Evolutionary conservation across 163 green algal genomes (phyloP), one percentile per base, ranked within the genome.

Genomic region (Chlamydomonas reinhardtii): DNA sequence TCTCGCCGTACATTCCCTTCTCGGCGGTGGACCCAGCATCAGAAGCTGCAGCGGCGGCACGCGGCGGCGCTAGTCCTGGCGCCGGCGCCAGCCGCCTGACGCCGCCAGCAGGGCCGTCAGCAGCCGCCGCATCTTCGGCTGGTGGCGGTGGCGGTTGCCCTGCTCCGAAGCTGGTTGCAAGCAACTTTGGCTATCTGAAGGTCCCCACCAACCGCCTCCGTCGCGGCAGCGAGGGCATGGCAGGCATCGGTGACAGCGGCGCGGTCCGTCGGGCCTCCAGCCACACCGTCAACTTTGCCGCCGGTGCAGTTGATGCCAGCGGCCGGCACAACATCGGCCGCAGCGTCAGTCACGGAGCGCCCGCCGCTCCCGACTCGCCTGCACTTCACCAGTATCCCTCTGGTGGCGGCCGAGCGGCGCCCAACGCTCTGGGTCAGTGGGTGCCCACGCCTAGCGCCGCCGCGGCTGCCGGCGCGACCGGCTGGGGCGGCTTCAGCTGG

Each of bases 1-100:
- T 25, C 2, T 84, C 77, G 48, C 77, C 77, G 17, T 84, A 76
- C 65, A 84, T 85, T 24, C 68, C 79, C 29, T 78, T 85, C 69
- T 61, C 79, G 54, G 24, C 68, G 4, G 66, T 85, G 32, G 79
- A 85, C 48, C 77, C 77, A 22, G 64, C n/a, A 11, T 84, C 77
- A 20, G 66, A 84, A 15, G 77, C 77, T 5, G 77, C 77, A 0
- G 65, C 64, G 32, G 69, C 74, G 22, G 79, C 79, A 19, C 79
- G 68, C 79, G 79, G 79, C 48, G 66, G 43, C 65, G 68, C 2
- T 66, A 31, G 0, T 68, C 52, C 9, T 68, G 79, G 22, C 68
- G 48, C n/a, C 64, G 27, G 4, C 43, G n/a, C 64, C 64, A 35
- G 22, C 52, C 48, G 14, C 43, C 48, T 56, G 48, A 9, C 48